Conservation (phyloP, 1,284 basidiomycete genomes). For the Irpex rosettiformis region DNA sequence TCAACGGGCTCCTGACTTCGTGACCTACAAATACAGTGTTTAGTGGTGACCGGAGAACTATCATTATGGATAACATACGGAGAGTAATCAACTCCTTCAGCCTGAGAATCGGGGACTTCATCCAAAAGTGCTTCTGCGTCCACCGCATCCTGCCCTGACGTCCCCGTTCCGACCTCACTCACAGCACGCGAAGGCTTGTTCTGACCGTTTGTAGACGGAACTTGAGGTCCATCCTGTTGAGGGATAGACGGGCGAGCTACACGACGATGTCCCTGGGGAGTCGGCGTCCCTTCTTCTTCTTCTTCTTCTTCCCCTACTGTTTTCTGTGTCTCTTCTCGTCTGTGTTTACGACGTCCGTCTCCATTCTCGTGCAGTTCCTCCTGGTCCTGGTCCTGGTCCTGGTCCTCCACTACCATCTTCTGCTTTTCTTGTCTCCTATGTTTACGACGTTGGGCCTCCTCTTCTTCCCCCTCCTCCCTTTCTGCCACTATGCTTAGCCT, state of each 20-base stretch:
- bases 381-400: slow-evolving; percentile 5
- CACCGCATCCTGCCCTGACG: slow-evolving; percentile 4
- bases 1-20: too few relatives aligned
- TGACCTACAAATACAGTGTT: too few relatives aligned
- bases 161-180: slow-evolving; percentile 1
- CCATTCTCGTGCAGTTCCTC: too few relatives aligned
- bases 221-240: too few relatives aligned
- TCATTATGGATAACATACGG: too few relatives aligned
- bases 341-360: background rate
- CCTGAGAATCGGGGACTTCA: too few relatives aligned
- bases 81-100: too few relatives aligned
- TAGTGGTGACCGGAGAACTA: too few relatives aligned
- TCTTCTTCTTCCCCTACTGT: slow-evolving; percentile 6
- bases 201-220: slow-evolving; percentile 1
- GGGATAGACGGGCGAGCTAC: too few relatives aligned
- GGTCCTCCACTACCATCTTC: slow-evolving; percentile 1
- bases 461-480: slow-evolving; percentile 7
- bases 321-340: background rate
- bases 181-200: background rate
- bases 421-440: background rate
- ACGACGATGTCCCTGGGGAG: background rate
- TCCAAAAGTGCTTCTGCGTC: slow-evolving; percentile 5
- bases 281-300: slow-evolving; percentile 7
- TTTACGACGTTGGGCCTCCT: background rate
- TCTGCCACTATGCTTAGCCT: slow-evolving; percentile 4